phyloP scores from a whole-genome alignment of 2,329 filamentous ascomycete species.

The Neofusicoccum ribis region DNA sequence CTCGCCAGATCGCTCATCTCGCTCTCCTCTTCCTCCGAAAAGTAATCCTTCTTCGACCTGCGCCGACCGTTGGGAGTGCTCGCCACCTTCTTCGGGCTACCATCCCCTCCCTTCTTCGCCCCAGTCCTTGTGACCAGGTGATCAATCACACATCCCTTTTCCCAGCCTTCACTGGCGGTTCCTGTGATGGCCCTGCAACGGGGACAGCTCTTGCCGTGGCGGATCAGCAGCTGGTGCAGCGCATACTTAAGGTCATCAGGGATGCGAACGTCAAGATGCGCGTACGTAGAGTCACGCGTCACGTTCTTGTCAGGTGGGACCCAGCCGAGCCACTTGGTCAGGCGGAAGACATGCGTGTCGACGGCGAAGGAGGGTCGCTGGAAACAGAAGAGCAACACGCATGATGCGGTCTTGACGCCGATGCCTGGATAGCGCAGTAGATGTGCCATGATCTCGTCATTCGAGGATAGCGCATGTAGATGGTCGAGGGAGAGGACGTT shows the following conservation, averaged over 20 bases:
- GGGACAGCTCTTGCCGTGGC: conserved; percentile 62
- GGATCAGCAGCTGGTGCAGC: conserved; percentile 62
- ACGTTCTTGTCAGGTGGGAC: conserved; percentile 51
- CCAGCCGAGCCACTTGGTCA: conserved; percentile 64
- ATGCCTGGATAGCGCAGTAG: conserved; percentile 63
- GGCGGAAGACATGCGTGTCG: conserved; percentile 66
- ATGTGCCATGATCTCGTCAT: conserved; percentile 58
- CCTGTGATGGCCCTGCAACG: conserved; percentile 63
- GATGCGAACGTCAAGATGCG: conserved; percentile 61
- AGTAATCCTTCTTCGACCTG: conserved; percentile 3
- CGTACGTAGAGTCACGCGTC: conserved; percentile 55
- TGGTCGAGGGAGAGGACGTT: conserved; percentile 66
- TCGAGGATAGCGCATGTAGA: conserved; percentile 54
- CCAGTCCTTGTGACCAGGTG: conserved; percentile 61
- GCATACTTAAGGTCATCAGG: conserved; percentile 65
- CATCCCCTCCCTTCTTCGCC: conserved; percentile 48
- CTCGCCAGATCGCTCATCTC: conserved; percentile 15
- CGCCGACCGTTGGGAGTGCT: background rate
- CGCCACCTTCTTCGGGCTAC: background rate
- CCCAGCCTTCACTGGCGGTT: conserved; percentile 62
- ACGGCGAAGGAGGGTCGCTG: conserved; percentile 65
- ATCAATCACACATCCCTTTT: conserved; percentile 64
- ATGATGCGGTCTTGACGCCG: conserved; percentile 66
- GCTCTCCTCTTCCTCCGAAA: conserved; percentile 1
- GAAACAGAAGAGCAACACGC: conserved; percentile 65